Base-by-base conservation (phyloP, 495 filamentous ascomycete genomes). In the Penicillium riverlandense region DNA sequence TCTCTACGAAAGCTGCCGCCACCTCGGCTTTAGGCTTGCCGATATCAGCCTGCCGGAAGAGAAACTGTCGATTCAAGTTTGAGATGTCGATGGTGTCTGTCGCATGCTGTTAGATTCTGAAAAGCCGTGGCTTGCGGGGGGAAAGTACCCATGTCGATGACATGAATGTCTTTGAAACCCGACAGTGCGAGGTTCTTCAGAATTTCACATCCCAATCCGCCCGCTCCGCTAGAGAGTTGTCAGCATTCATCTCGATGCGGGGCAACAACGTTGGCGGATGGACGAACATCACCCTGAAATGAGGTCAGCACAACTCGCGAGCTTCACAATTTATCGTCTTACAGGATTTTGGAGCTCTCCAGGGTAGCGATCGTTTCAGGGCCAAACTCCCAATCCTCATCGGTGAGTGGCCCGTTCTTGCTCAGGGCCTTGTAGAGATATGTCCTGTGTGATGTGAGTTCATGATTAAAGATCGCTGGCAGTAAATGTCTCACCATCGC, bases 21-120 rank as follows among this genome's bases (percentile, higher is more conserved):
- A 95, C 84, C 51, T 90, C 86, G 47, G 94, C 94, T 68, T 99
- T 99, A 44, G 81, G 85, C 51, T 87, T 90, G 30, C 94, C 92
- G 16, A 99, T 90, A 59, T 99, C 94, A 37, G 79, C 70, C 53
- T 90, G 75, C 12, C 94, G 88, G 63, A 99, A 99, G 38, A 99
- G 79, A 60, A 99, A 99, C 59, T 99, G 94, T 15, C 94, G 83
- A 62, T 99, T 99, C 37, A 99, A 77, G 65, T 99, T 99, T 16
- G 89, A 95, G 43, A 99, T 89, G 58, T 99, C 94, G 62, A 99
- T 99, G 6, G 90, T 97, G 58, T 94, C 87, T 88, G 49, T 34
- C 8, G 29, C 16, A 14, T 29, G 37, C 11, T 43, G 66, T 49
- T 61, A 56, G 54, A 45, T 11, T 41, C 35, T 38, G 16, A 4